phyloP scores from a whole-genome alignment of 139 green algal genomes.

The Closterium sp. region DNA sequence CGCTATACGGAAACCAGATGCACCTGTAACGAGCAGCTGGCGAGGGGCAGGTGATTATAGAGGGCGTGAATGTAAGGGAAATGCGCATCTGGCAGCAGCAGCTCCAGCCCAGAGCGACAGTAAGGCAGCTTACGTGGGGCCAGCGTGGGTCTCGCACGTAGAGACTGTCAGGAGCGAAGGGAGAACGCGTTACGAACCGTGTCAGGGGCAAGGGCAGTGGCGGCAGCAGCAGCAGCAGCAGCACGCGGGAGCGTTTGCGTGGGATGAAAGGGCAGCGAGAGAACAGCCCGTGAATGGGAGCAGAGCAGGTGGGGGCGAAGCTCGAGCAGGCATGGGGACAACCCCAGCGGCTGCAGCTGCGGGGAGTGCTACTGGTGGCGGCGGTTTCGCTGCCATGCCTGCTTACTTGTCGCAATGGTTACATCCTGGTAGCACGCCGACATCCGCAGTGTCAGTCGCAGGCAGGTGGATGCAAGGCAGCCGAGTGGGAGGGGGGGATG shows the following conservation, averaged over 20 bases:
- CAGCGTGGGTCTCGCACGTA: background rate
- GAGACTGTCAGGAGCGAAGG: background rate
- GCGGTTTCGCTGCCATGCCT: background rate
- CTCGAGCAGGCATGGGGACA: too few relatives aligned
- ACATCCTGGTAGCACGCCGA: background rate
- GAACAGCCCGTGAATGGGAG: background rate
- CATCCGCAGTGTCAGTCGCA: background rate
- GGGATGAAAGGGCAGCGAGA: background rate
- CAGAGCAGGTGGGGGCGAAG: background rate
- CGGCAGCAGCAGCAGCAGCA: background rate
- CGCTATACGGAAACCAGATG: background rate
- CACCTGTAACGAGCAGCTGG: background rate
- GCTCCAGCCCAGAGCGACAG: background rate
- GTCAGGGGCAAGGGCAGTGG: too few relatives aligned
- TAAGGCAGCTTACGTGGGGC: background rate
- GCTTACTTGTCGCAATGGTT: background rate
- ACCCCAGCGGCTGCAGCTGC: background rate
- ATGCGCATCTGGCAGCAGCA: background rate
- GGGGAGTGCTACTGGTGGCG: background rate
- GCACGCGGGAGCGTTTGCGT: background rate
- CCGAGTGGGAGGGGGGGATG: background rate
- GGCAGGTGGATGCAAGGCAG: background rate
- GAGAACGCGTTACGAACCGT: background rate
- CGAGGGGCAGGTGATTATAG: background rate
- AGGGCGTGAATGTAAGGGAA: background rate